A percentile compares a stretch with the other conserved stretches of the same genome.
These are phyloP conservation scores for Salix koriyanagi DNA, from an alignment of 345 rosid genomes.

Conservation along the genomic window DNA sequence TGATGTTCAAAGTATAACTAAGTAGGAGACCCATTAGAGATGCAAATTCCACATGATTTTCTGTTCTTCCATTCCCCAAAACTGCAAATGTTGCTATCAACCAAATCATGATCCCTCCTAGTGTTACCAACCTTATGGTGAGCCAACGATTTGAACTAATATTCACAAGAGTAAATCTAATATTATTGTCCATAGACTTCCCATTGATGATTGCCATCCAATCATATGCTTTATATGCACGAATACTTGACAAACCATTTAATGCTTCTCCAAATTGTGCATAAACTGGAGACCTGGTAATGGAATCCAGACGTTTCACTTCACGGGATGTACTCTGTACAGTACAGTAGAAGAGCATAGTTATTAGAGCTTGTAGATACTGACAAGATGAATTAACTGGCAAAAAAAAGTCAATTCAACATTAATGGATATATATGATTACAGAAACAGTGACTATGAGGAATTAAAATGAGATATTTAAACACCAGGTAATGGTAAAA, in stretches of 20 bases:
- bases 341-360: background rate
- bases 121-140: slow-evolving; percentile 72
- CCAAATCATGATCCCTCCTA: slow-evolving; percentile 99
- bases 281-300: slow-evolving; percentile 32
- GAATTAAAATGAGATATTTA: background rate
- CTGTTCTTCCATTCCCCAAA: slow-evolving; percentile 24
- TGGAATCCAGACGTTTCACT: slow-evolving; percentile 34
- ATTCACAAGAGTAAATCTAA: slow-evolving; percentile 30
- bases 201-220: slow-evolving; percentile 74
- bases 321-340: slow-evolving; percentile 49
- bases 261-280: slow-evolving; percentile 35
- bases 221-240: slow-evolving; percentile 92
- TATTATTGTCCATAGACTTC: slow-evolving; percentile 31
- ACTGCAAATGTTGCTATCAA: slow-evolving; percentile 38
- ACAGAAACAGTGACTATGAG: background rate
- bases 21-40: slow-evolving; percentile 80
- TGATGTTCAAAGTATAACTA: slow-evolving; percentile 85
- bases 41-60: slow-evolving; percentile 26
- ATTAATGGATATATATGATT: background rate
- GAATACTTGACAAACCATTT: slow-evolving; percentile 33
- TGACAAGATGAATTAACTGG: background rate
- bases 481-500: background rate
- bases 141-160: slow-evolving; percentile 53
- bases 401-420: background rate
- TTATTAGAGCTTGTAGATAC: background rate